Base-by-base conservation (phyloP, 75 land plant species). In the Larix kaempferi region DNA sequence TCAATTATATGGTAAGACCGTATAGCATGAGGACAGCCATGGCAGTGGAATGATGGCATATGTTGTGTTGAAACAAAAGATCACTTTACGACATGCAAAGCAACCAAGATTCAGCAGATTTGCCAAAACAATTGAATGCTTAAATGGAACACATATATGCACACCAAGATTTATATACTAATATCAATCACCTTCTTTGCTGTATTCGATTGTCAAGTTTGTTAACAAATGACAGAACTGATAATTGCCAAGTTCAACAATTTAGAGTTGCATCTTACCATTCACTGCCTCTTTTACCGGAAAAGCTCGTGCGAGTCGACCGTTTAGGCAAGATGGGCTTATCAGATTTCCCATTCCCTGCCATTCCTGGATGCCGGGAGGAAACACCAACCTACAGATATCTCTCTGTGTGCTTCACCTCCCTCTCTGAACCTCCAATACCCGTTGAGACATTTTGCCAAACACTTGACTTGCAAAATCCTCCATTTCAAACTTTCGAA, bases 201-300 rank as follows among this genome's bases (percentile, higher is more conserved):
- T 49, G 52, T 49, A 49, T 49, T 49, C 52, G 11, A 49, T 49
- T 19, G 6, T 52, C 13, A 16, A 19, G 15, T 8, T 7, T 8
- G 11, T 19, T n/a, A 39, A 41, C 8, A 7, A 19, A 69, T 37
- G 11, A 8, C 49, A 41, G 54, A 16, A 69, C 8, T 19, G 1
- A 2, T 37, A 25, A 41, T 21, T 39, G 10, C 17, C 49, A 29
- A 39, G n/a, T 49, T 49, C 12, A 49, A 49, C 6, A 41, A 69
- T 19, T 37, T 21, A 69, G 13, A 69, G 23, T 11, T 19, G 1
- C 19, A 69, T n/a, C 54, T 41, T 69, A 69, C 72, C 72, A 69
- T 69, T 69, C 72, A 69, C 54, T 69, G 25, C 72, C 72, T 69
- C 72, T n/a, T 44, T 69, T 69, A n/a, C 72, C 72, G 1, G 54